phyloP scores from a whole-genome alignment of 352 stramenopile species.

The Labyrinthula sp. region DNA sequence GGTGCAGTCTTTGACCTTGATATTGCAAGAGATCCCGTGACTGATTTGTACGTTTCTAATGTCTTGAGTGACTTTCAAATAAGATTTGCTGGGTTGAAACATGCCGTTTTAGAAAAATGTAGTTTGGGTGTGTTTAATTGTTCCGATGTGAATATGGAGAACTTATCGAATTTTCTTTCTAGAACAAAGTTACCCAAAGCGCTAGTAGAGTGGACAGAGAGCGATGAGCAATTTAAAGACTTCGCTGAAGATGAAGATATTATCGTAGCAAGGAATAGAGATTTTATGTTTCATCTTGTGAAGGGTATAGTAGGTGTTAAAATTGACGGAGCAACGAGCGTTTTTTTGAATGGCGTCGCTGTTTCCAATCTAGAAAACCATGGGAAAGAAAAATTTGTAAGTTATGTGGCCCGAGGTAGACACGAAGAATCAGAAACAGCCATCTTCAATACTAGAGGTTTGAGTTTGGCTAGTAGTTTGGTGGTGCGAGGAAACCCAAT shows the following conservation, averaged over 20 bases:
- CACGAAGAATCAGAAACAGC: no score
- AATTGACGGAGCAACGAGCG: constrained; percentile 1
- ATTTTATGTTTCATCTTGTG: constrained; percentile 9
- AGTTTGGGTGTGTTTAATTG: no score
- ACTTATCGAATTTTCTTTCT: no score
- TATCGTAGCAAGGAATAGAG: constrained; percentile 2
- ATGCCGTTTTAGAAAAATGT: no score
- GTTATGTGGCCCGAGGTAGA: no score
- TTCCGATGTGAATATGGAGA: no score
- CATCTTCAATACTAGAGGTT: no score
- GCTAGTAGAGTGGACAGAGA: constrained; percentile 1
- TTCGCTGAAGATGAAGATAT: no score
- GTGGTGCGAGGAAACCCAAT: no score
- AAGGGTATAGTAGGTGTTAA: constrained; percentile 17
- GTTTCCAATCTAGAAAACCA: background rate
- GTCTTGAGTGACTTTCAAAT: constrained; percentile 8
- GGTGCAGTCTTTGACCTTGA: constrained; percentile 15
- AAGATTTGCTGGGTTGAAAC: constrained; percentile 1
- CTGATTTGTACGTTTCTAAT: background rate
- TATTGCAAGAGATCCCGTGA: background rate
- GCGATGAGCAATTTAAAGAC: no score
- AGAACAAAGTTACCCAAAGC: constrained; percentile 1
- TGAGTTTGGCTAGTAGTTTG: no score
- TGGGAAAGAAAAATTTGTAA: constrained; percentile 1
- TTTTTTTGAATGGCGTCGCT: background rate